phyloP scores from a whole-genome alignment of 73 alveolate genomes.

The Paramecium sonneborni region DNA sequence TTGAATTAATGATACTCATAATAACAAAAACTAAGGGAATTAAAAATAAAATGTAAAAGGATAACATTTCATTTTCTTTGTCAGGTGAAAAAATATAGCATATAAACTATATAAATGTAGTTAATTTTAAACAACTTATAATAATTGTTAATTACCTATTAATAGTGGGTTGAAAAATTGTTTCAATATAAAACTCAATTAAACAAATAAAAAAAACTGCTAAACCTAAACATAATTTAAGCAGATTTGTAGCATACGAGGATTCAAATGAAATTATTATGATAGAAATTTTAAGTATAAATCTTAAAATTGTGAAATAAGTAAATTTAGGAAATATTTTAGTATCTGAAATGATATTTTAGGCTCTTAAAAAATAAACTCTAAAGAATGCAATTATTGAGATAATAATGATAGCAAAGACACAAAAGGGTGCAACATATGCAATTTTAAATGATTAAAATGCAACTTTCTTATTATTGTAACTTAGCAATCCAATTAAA shows the following conservation, averaged over 20 bases:
- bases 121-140: background rate
- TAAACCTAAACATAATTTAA: background rate
- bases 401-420: background rate
- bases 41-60: background rate
- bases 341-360: background rate
- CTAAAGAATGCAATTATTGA: background rate
- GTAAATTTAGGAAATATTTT: conserved; percentile 11
- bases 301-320: background rate
- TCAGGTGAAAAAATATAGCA: background rate
- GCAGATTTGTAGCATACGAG: background rate
- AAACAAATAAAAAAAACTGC: background rate
- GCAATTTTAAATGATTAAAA: background rate
- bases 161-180: background rate
- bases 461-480: background rate
- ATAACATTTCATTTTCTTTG: background rate
- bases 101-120: background rate
- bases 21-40: background rate
- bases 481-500: background rate
- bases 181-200: background rate
- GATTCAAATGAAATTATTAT: background rate
- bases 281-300: background rate
- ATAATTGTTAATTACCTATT: background rate
- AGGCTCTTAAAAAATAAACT: background rate
- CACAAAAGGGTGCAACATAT: background rate
- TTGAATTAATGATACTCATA: background rate